A percentile compares a stretch with the other conserved stretches of the same genome.
phyloP scores from a whole-genome alignment of 306 rosid genomes.

The Casuarina glauca region DNA sequence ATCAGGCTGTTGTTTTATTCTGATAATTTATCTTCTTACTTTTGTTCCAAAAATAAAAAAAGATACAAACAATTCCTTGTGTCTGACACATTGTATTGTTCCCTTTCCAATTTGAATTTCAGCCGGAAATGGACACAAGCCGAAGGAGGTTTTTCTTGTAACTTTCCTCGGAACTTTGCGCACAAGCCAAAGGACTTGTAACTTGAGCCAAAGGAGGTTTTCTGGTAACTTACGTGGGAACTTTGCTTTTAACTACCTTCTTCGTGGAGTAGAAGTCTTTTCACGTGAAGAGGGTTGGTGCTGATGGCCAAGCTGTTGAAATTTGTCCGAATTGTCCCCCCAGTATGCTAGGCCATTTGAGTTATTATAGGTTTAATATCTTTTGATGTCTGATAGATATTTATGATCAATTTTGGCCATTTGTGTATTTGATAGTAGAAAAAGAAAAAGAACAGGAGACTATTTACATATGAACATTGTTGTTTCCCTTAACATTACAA shows the following conservation, averaged over 20 bases:
- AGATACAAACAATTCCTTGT: background rate
- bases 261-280: slow-evolving; percentile 14
- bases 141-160: slow-evolving; percentile 93
- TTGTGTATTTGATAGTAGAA: slow-evolving; percentile 5
- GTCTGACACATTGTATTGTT: slow-evolving; percentile 14
- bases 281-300: slow-evolving; percentile 8
- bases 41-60: background rate
- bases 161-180: slow-evolving; percentile 30
- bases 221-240: slow-evolving; percentile 52
- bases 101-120: slow-evolving; percentile 26
- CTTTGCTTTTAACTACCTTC: slow-evolving; percentile 22
- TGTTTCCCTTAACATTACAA: slow-evolving; percentile 6
- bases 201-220: slow-evolving; percentile 85
- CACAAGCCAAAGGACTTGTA: slow-evolving; percentile 89
- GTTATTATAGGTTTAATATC: background rate
- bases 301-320: slow-evolving; percentile 7
- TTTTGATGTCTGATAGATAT: background rate
- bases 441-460: background rate
- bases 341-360: slow-evolving; percentile 15
- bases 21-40: background rate
- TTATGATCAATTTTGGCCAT: background rate
- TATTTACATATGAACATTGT: background rate
- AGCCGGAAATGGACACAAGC: slow-evolving; percentile 99
- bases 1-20: slow-evolving; percentile 8
- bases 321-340: slow-evolving; percentile 7